Base-by-base conservation (phyloP, 2,329 filamentous ascomycete genomes). In the Botrytis pseudocinerea region DNA sequence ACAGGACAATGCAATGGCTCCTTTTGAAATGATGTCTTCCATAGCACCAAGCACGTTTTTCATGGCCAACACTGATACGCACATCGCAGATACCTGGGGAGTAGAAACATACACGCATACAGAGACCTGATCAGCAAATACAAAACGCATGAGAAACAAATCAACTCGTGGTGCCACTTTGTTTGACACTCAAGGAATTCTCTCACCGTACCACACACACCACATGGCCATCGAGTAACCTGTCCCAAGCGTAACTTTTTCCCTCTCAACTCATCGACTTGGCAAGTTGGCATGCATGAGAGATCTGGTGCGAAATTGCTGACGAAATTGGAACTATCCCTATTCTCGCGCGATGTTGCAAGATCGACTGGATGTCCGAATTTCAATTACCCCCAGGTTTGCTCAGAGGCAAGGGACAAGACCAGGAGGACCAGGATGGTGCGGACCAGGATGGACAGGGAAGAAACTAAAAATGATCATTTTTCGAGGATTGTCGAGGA, bases 351-450 rank as follows among this genome's bases (percentile, higher is more conserved):
- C 46, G 5, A 59, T 63, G 66, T 40, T 73, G 59, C 28, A 63
- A 63, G 44, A 73, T 64, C 40, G 48, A 73, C 68, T 73, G 71
- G 71, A 70, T 70, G 32, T 70, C 57, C n/a, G 65, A 70, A 57
- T 73, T 73, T 73, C 48, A 54, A 73, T 73, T 73, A 73, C 71
- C 71, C 71, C 71, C 71, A 73, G 71, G 54, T 73, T 73, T 73
- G 25, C 63, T 72, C n/a, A 28, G n/a, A 57, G 40, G 32, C 63
- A 44, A 59, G 63, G 51, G 51, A 28, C 51, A 28, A 18, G 51
- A 28, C 51, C n/a, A 28, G 51, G n/a, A 57, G n/a, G 51, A n/a
- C 51, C 51, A 57, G 51, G 51, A 57, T 28, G 14, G 28, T 18
- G 16, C 51, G 51, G 40, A 54, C 46, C 7, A 16, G 38, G 18